Conservation (phyloP, 768 basidiomycete species). For the Agaricus subrufescens region DNA sequence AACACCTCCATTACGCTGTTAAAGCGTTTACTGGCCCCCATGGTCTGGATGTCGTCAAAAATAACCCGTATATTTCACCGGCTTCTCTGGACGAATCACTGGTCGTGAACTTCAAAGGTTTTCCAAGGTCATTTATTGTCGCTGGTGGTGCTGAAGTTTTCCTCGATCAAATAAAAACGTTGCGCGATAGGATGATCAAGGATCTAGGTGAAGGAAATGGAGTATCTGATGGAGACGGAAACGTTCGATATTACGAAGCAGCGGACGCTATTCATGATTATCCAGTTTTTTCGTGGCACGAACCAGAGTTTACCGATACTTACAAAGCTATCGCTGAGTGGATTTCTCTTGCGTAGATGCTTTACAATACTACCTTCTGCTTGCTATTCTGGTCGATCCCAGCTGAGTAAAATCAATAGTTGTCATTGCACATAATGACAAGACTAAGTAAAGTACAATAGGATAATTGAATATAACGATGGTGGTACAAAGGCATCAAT, state of each 20-base stretch:
- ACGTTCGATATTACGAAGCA: constrained; percentile 44
- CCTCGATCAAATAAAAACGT: constrained; percentile 42
- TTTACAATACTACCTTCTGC: not conserved
- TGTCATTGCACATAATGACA: too few relatives aligned
- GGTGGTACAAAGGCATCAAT: too few relatives aligned
- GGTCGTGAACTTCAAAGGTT: constrained; percentile 43
- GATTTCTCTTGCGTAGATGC: constrained; percentile 20
- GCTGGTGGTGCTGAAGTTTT: constrained; percentile 54
- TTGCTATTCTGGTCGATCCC: too few relatives aligned
- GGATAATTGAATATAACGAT: too few relatives aligned
- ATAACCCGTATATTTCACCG: constrained; percentile 57
- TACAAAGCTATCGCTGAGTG: constrained; percentile 46
- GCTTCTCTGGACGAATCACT: constrained; percentile 36
- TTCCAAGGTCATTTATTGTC: constrained; percentile 57
- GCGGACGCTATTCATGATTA: constrained; percentile 55
- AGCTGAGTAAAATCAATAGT: too few relatives aligned
- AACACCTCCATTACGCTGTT: constrained; percentile 25
- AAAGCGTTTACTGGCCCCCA: constrained; percentile 44
- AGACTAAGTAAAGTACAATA: too few relatives aligned
- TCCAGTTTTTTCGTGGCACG: constrained; percentile 42
- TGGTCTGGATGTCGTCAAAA: constrained; percentile 36
- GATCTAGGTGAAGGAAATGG: constrained; percentile 47
- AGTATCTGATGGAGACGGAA: constrained; percentile 31
- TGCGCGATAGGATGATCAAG: constrained; percentile 44
- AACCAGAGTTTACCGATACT: constrained; percentile 45